These are phyloP conservation scores for Fusarium papillatum DNA, from an alignment of 2,329 filamentous ascomycete species.

Conservation along the genomic window DNA sequence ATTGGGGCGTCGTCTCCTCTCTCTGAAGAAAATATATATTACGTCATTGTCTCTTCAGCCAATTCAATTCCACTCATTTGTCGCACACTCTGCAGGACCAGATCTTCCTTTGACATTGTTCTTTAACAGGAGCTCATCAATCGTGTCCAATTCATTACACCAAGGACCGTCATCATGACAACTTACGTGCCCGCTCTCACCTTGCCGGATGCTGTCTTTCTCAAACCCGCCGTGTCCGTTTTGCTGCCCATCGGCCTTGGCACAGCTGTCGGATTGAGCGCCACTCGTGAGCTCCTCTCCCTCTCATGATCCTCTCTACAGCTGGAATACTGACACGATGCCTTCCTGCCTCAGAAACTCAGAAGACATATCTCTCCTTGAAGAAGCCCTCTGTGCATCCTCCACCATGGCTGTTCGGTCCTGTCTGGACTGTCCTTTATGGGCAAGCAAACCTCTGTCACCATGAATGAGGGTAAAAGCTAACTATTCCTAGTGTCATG, in stretches of 20 bases:
- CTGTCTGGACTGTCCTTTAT: constrained; percentile 77
- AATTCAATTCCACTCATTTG: neutral
- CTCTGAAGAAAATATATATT: constrained; percentile 31
- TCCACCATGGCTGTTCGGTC: constrained; percentile 73
- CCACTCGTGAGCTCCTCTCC: constrained; percentile 66
- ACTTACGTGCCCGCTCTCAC: constrained; percentile 84
- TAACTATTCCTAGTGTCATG: constrained; percentile 69
- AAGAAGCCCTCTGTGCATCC: constrained; percentile 77
- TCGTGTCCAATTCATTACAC: neutral
- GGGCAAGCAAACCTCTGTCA: constrained; percentile 52
- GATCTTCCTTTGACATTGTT: neutral
- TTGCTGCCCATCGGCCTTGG: constrained; percentile 83
- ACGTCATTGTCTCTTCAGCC: constrained; percentile 38
- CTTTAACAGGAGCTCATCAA: constrained; percentile 1
- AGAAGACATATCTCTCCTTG: constrained; percentile 73
- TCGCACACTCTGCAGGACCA: neutral
- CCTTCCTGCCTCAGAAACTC: constrained; percentile 60
- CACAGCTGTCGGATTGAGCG: constrained; percentile 78
- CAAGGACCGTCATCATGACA: constrained; percentile 70
- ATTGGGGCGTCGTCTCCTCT: neutral
- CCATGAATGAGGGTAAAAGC: neutral
- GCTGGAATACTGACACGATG: neutral
- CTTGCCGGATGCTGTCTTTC: constrained; percentile 79
- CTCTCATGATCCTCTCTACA: constrained; percentile 8
- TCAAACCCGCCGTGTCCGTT: constrained; percentile 79